Conservation (phyloP, 352 stramenopile genomes). For the Pythium plurisporium region DNA sequence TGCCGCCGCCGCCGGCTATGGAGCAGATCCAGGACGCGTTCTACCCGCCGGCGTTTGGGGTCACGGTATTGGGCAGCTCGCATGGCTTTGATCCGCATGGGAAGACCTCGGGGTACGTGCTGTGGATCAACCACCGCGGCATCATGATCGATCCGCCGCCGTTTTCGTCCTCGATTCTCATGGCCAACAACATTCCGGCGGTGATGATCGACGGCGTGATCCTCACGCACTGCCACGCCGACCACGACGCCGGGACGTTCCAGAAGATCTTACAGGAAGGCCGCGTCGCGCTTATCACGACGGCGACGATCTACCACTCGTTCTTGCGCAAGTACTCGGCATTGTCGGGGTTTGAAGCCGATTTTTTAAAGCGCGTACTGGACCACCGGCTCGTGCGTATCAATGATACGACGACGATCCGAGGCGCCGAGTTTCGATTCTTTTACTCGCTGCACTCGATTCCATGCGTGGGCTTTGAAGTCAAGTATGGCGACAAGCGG, state of each 20-base stretch:
- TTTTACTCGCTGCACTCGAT: constrained; percentile 96
- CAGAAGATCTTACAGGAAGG: constrained; percentile 95
- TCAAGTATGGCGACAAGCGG: constrained; percentile 90
- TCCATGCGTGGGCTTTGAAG: constrained; percentile 93
- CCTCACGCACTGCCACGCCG: constrained; percentile 94
- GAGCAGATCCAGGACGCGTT: constrained; percentile 67
- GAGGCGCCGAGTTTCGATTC: constrained; percentile 93
- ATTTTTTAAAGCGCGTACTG: constrained; percentile 90
- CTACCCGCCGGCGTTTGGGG: constrained; percentile 92
- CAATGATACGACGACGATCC: constrained; percentile 92
- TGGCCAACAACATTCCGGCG: constrained; percentile 85
- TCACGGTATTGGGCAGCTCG: constrained; percentile 94
- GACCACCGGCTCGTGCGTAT: constrained; percentile 90
- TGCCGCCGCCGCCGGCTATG: constrained; percentile 38
- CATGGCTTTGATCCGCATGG: constrained; percentile 95
- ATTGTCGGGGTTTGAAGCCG: constrained; percentile 88
- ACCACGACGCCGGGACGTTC: constrained; percentile 96
- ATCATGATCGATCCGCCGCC: constrained; percentile 97
- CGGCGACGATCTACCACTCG: constrained; percentile 94
- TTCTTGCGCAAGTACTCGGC: constrained; percentile 97
- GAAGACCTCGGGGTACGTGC: constrained; percentile 93
- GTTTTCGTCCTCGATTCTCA: constrained; percentile 82
- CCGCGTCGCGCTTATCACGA: constrained; percentile 94
- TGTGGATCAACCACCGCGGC: constrained; percentile 95
- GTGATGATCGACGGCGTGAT: constrained; percentile 96